phyloP scores from a whole-genome alignment of 1,284 basidiomycete genomes.

The Sanghuangporus weigelae region DNA sequence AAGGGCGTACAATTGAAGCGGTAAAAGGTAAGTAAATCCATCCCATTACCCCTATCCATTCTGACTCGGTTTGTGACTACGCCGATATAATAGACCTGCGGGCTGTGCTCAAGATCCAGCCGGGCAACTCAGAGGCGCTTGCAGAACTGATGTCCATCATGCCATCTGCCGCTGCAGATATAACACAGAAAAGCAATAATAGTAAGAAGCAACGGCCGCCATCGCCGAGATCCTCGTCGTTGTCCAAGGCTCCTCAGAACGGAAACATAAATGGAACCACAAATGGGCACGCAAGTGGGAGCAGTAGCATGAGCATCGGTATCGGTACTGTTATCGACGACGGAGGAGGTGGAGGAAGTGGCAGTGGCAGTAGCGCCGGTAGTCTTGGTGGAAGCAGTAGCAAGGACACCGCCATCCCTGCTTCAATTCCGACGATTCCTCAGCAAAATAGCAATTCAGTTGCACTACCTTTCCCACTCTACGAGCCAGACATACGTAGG shows the following conservation, averaged over 20 bases:
- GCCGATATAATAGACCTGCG: constrained; percentile 45
- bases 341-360: neutral
- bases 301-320: neutral
- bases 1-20: constrained; percentile 52
- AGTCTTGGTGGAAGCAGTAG: neutral
- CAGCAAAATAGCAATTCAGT: neutral
- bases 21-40: constrained; percentile 42
- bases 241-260: constrained; percentile 1
- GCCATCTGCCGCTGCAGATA: constrained; percentile 24
- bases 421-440: neutral
- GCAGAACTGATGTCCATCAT: constrained; percentile 44
- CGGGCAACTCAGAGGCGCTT: constrained; percentile 52
- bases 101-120: constrained; percentile 52
- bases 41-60: neutral
- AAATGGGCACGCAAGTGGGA: neutral
- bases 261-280: neutral
- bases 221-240: constrained; percentile 10
- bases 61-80: neutral
- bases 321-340: too few relatives aligned
- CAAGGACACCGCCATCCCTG: neutral
- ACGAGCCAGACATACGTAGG: constrained; percentile 42
- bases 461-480: constrained; percentile 43
- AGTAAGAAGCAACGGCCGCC: neutral
- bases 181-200: neutral
- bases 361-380: neutral